A percentile compares a stretch with the other conserved stretches of the same genome.
Evolutionary conservation across 306 rosid genomes (phyloP).

Genomic region (Lathyrus oleraceus): DNA sequence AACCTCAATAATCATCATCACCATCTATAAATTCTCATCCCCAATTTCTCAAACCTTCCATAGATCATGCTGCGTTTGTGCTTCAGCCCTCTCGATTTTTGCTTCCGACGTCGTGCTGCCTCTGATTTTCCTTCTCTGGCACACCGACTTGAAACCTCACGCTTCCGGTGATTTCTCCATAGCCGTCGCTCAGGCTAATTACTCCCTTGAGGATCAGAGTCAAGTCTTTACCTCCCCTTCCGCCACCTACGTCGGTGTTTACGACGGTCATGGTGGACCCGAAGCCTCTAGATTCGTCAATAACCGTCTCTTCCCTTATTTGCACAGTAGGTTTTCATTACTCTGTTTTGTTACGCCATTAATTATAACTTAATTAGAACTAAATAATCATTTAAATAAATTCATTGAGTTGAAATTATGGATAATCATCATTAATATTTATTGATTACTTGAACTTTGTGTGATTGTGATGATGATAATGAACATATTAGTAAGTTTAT

Average conservation of each 20-base stretch:
- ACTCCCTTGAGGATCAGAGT: slow-evolving; percentile 87
- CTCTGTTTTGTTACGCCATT: not conserved
- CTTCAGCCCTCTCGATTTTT: slow-evolving; percentile 54
- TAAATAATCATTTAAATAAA: too few species aligned
- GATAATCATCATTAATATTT: not conserved
- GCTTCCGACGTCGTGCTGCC: slow-evolving; percentile 46
- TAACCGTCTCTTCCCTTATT: slow-evolving; percentile 64
- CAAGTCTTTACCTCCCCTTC: slow-evolving; percentile 85
- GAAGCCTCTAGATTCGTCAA: slow-evolving; percentile 94
- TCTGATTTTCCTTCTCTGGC: slow-evolving; percentile 80
- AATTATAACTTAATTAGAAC: too few species aligned
- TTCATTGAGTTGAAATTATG: too few species aligned
- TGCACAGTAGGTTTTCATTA: slow-evolving; percentile 51
- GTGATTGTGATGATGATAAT: not conserved
- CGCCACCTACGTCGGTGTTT: slow-evolving; percentile 84
- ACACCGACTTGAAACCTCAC: slow-evolving; percentile 76
- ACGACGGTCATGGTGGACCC: slow-evolving; percentile 97
- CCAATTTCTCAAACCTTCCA: not conserved
- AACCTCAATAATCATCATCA: not conserved
- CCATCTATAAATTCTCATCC: not conserved
- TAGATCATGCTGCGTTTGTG: slow-evolving; percentile 61
- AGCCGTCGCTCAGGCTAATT: slow-evolving; percentile 94
- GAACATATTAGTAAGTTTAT: not conserved
- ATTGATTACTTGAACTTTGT: not conserved
- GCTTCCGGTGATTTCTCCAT: slow-evolving; percentile 96